Evolutionary conservation across 1,284 basidiomycete species (phyloP), one percentile per base, ranked within the genome.

Genomic region (Ganoderma sinense): DNA sequence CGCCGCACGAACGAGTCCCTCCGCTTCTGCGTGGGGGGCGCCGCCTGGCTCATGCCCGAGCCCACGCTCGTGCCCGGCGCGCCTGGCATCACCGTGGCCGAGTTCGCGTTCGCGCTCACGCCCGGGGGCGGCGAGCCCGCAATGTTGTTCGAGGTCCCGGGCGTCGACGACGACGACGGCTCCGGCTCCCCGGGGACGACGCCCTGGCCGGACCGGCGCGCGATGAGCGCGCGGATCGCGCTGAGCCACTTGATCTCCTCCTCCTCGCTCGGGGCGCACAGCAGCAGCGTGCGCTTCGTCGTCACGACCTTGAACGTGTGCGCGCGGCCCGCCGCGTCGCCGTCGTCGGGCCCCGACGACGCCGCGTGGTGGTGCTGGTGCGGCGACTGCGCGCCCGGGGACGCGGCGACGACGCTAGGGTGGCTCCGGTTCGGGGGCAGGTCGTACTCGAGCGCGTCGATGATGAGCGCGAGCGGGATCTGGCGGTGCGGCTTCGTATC

Each of bases 231-330:
- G 66, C 96, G 91, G 60, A 99, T 89, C 11, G 97, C 96, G 59
- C 96, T 96, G 55, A 99, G 85, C 98, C 98, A 99, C 80, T 94
- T 95, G 82, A 99, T 98, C 83, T 99, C 98, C 76, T 99, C 97
- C 76, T 99, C 98, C 81, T 99, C 98, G 68, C 89, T 93, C 4
- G 98, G 97, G 13, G 97, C 98, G 77, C 97, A 98, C 26, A 99
- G 86, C 69, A 98, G 82, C 72, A 96, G 87, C 29, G 94, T 93
- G 67, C 96, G 89, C 81, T 97, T 97, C 69, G 96, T 97, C 40
- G 97, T 99, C 75, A 99, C 94, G 71, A 99, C 94, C 83, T 98
- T 96, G 89, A 99, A 98, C 64, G 94, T 95, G 79, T 93, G 86
- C 84, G 78, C 76, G 60, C 73, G 73, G 10, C 82, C 78, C 41